A percentile compares a stretch with the other conserved stretches of the same genome.
phyloP scores from a whole-genome alignment of 768 basidiomycete genomes.

The Lactifluus piperatus region DNA sequence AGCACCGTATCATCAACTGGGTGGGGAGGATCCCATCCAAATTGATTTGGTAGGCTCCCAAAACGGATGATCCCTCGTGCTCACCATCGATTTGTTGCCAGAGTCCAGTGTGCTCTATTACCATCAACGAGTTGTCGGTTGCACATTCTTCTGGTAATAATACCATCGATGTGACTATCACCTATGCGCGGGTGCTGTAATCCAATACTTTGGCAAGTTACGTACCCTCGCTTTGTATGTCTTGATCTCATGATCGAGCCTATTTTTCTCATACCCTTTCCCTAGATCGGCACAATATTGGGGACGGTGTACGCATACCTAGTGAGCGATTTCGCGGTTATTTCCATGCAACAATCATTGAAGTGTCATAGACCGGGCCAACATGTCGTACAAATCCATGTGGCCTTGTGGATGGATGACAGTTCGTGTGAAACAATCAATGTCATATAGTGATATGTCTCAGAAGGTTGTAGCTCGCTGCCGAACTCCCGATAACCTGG shows the following conservation, averaged over 20 bases:
- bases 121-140: slow-evolving; percentile 40
- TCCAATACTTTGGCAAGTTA: slow-evolving; percentile 42
- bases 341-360: neutral
- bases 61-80: neutral
- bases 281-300: slow-evolving; percentile 26
- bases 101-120: slow-evolving; percentile 54
- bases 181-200: slow-evolving; percentile 43
- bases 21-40: slow-evolving; percentile 45
- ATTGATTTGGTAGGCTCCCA: slow-evolving; percentile 50
- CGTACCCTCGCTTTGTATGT: slow-evolving; percentile 37
- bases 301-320: slow-evolving; percentile 29
- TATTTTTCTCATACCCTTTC: neutral
- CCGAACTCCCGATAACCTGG: slow-evolving; percentile 36
- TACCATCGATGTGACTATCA: slow-evolving; percentile 47
- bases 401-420: slow-evolving; percentile 34
- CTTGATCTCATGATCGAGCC: neutral
- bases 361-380: slow-evolving; percentile 28
- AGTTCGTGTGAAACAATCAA: slow-evolving; percentile 21
- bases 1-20: slow-evolving; percentile 60
- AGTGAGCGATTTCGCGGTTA: slow-evolving; percentile 22
- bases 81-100: slow-evolving; percentile 34
- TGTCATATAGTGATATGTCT: neutral
- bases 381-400: slow-evolving; percentile 36
- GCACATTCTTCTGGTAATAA: slow-evolving; percentile 35
- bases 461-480: slow-evolving; percentile 30